phyloP scores from a whole-genome alignment of 2,329 filamentous ascomycete species.

The Curvularia hawaiiensis region DNA sequence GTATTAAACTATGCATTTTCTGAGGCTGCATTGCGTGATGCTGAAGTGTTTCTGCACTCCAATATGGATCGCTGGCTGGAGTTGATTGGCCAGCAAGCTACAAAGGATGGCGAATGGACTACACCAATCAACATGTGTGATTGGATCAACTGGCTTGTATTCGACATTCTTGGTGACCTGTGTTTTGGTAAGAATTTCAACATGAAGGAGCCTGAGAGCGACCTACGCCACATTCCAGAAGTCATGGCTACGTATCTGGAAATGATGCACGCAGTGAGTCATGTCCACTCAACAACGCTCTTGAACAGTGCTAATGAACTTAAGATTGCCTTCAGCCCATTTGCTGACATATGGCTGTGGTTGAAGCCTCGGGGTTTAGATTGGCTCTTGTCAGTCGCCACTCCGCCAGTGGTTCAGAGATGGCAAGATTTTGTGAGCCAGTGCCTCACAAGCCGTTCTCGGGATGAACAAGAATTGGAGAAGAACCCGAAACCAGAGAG shows the following conservation, averaged over 20 bases:
- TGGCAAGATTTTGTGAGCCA: slow-evolving; percentile 26
- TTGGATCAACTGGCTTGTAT: slow-evolving; percentile 45
- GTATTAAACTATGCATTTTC: slow-evolving; percentile 51
- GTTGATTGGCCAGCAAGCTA: slow-evolving; percentile 18
- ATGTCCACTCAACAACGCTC: neutral
- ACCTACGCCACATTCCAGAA: slow-evolving; percentile 28
- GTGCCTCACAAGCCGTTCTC: slow-evolving; percentile 21
- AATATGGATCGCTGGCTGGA: slow-evolving; percentile 35
- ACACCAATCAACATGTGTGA: slow-evolving; percentile 24
- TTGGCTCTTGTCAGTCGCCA: slow-evolving; percentile 18
- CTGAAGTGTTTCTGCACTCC: slow-evolving; percentile 47
- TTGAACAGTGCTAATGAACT: neutral
- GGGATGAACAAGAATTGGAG: slow-evolving; percentile 20
- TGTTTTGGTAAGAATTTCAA: slow-evolving; percentile 47
- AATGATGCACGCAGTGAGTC: slow-evolving; percentile 24
- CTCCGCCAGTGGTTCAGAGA: slow-evolving; percentile 20
- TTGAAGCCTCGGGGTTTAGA: slow-evolving; percentile 32
- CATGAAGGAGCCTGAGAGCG: slow-evolving; percentile 35
- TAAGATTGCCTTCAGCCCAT: slow-evolving; percentile 11
- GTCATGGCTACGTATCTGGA: slow-evolving; percentile 27
- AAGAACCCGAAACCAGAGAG: slow-evolving; percentile 20
- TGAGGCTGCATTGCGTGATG: slow-evolving; percentile 45
- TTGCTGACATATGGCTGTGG: slow-evolving; percentile 25
- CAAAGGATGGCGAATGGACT: slow-evolving; percentile 19
- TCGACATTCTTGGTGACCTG: slow-evolving; percentile 55